Conservation (phyloP, 768 basidiomycete genomes). For the Rhizopogon sp. region DNA sequence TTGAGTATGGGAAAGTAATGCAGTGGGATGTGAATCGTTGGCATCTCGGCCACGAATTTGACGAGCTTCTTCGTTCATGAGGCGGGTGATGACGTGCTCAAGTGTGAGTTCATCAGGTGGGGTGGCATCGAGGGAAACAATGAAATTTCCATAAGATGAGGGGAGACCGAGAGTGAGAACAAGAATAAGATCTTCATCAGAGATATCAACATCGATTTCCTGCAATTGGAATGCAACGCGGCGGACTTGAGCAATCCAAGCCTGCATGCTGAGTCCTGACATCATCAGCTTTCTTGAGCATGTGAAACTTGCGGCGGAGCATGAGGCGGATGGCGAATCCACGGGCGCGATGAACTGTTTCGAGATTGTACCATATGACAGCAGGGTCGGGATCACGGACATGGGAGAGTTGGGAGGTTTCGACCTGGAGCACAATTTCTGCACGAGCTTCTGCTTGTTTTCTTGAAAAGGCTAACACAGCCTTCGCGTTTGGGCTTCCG, state of each 20-base stretch:
- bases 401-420: conserved; percentile 20
- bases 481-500: neutral
- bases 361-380: conserved; percentile 19
- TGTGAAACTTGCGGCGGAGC: conserved; percentile 16
- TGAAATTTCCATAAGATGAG: conserved; percentile 1
- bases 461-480: neutral
- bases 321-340: conserved; percentile 22
- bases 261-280: conserved; percentile 17
- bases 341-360: conserved; percentile 18
- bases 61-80: conserved; percentile 14
- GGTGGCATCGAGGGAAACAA: conserved; percentile 10
- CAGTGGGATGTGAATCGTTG: neutral
- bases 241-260: conserved; percentile 22
- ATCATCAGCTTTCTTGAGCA: conserved; percentile 10
- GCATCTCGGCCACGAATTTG: conserved; percentile 5
- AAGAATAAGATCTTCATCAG: conserved; percentile 25
- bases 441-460: conserved; percentile 11
- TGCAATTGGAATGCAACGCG: conserved; percentile 12
- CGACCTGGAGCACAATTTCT: conserved; percentile 18
- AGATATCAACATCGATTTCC: conserved; percentile 12
- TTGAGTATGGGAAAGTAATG: neutral
- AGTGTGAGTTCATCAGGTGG: conserved; percentile 8
- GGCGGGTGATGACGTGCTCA: conserved; percentile 11
- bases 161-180: conserved; percentile 19
- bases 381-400: conserved; percentile 10